Percentiles rank a stretch among this genome's conserved stretches.
These are phyloP conservation scores for Cyclotella cryptica DNA, from an alignment of 108 stramenopile species.

Conservation along the genomic window DNA sequence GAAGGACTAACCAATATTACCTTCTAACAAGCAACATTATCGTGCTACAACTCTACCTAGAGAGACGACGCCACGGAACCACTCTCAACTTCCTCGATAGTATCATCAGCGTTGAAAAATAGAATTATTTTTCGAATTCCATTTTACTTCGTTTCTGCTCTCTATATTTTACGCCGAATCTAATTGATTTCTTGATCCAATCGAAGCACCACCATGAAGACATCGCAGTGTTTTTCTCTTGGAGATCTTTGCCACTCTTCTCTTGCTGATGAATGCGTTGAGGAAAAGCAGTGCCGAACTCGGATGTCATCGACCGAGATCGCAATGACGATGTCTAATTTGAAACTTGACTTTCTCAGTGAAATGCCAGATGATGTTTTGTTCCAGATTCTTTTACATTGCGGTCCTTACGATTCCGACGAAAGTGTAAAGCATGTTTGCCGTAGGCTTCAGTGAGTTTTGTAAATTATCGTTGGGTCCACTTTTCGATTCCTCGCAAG, in stretches of 20 bases:
- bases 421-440: slow-evolving; percentile 30
- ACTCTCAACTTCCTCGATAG: no score
- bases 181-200: no score
- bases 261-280: not conserved
- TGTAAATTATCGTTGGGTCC: not conserved
- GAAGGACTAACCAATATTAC: no score
- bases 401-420: slow-evolving; percentile 27
- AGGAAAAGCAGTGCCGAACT: not conserved
- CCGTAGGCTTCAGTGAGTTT: slow-evolving; percentile 27
- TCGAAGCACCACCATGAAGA: not conserved
- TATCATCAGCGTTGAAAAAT: no score
- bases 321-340: not conserved
- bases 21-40: no score
- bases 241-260: not conserved
- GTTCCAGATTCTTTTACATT: slow-evolving; percentile 18
- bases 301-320: not conserved
- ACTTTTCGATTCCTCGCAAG: not conserved
- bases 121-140: no score
- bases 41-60: no score
- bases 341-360: not conserved
- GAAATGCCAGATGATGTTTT: slow-evolving; percentile 24
- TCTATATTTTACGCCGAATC: no score
- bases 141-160: no score
- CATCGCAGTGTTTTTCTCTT: not conserved
- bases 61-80: no score